Conservation (phyloP, 305 asterid species). For the Fraxinus ornus region DNA sequence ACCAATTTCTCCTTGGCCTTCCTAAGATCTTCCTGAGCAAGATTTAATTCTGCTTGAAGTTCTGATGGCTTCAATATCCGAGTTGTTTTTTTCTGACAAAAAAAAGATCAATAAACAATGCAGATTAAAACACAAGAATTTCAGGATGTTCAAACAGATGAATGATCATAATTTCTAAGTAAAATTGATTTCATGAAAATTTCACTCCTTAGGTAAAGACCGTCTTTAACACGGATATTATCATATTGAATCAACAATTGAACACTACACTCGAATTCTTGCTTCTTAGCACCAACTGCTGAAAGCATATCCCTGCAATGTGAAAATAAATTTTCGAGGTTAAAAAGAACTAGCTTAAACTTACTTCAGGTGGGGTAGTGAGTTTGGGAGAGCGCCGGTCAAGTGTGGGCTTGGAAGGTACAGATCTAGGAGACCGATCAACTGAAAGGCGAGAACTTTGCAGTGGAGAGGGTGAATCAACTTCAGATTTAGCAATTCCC, state of each 20-base stretch:
- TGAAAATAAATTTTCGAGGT: background rate
- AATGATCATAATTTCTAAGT: background rate
- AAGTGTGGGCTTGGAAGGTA: constrained; percentile 61
- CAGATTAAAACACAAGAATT: constrained; percentile 22
- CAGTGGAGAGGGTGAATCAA: constrained; percentile 72
- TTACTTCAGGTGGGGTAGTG: constrained; percentile 77
- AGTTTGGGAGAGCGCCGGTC: constrained; percentile 69
- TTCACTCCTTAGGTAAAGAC: background rate
- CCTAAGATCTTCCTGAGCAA: constrained; percentile 83
- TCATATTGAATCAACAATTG: background rate
- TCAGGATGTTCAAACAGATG: background rate
- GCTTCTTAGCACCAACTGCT: background rate
- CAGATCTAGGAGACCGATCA: constrained; percentile 70
- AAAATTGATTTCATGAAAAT: background rate
- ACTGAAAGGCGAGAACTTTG: constrained; percentile 59
- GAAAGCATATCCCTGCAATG: background rate
- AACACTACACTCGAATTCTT: background rate
- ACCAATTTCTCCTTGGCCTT: constrained; percentile 74
- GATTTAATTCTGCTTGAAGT: constrained; percentile 61
- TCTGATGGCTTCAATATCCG: constrained; percentile 69
- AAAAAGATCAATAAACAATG: constrained; percentile 7
- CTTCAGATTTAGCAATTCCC: constrained; percentile 63
- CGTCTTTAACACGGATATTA: background rate
- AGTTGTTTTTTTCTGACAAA: constrained; percentile 61
- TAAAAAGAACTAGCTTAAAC: constrained; percentile 20